Evolutionary conservation across 768 basidiomycete genomes (phyloP), one percentile per base, ranked within the genome.

Genomic region (Suillus weaverae): DNA sequence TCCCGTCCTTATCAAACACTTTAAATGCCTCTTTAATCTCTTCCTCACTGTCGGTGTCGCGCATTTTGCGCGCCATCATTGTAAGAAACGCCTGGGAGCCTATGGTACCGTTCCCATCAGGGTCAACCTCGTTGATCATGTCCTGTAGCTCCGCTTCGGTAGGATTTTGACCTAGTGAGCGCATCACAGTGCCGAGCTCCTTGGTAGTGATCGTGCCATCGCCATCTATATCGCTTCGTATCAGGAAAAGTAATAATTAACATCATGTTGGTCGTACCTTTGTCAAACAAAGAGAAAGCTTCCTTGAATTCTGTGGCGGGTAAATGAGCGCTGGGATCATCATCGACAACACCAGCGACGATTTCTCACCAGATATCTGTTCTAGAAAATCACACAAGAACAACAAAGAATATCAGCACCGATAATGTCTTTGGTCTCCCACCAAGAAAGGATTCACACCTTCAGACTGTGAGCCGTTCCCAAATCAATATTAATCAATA

Each of bases 1-100:
- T 95, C 14, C 92, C 92, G 73, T 98, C 94, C 86, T 94, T 95
- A 79, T 98, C 96, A 72, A 97, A 97, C 62, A 95, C 94, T 78
- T 91, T 92, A 87, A 99, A 99, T 32, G 97, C 97, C 82, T 96
- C 93, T 76, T 87, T 89, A 78, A 99, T 92, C 81, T 97, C 96
- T 77, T 95, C 95, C 78, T 97, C 94, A 70, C 86, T 86, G 74
- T 96, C 95, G 30, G 91, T 92, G 75, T 96, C 92, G 74, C 89
- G 88, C 91, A 94, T 94, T 81, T 92, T 92, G 70, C 91, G 83
- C 66, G 89, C 89, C 89, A 90, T 90, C 89, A 90, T 89, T 53
- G 88, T 89, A 67, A 91, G 81, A 80, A 94, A 94, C 77, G 93
- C 92, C 50, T 86, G 88, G 65, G 85, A 91, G 80, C 95, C 94